Base-by-base conservation (phyloP, 495 filamentous ascomycete species). In the Tuber microsphaerosporum region DNA sequence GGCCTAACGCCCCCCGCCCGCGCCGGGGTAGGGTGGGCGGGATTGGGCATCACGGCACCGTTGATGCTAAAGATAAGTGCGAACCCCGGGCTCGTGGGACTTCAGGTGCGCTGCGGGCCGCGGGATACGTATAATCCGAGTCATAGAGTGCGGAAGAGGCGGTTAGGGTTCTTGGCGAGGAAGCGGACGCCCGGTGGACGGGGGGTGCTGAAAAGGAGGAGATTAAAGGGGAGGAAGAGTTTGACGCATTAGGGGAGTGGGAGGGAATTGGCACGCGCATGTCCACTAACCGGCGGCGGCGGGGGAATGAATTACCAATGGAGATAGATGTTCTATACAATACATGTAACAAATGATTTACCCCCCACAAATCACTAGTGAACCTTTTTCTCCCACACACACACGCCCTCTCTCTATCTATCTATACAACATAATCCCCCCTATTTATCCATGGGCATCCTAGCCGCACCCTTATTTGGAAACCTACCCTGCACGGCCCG, bases 131-230 rank as follows among this genome's bases (percentile, higher is more conserved):
- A 87, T 80, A 87, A 88, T 70, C 91, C 90, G 6, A 90, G 88
- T 71, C 90, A 92, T 76, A 83, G 87, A 71, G 90, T 93, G 68
- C 87, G 91, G 82, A 93, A 92, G 85, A 85, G 91, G 76, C 85
- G 91, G 75, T 88, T 89, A 83, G 91, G 91, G 0, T 92, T 91
- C 84, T 84, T 92, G 83, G 84, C 88, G 20, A 81, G 91, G 75
- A 78, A 90, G 75, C 84, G 85, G 81, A 87, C 86, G 37, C 84
- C 86, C 79, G 88, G 86, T 43, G 91, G 89, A 17, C 83, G 89
- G 76, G 86, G 85, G 83, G 87, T 87, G 48, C 69, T 93, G 77
- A 85, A 82, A 80, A 85, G 90, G 82, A 86, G 91, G 83, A 85
- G 84, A 76, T 73, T 85, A 70, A 92, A 90, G 86, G 87, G 88